Conservation (phyloP, 192 early-diverging fungal species). For the Paraglomus occultum region DNA sequence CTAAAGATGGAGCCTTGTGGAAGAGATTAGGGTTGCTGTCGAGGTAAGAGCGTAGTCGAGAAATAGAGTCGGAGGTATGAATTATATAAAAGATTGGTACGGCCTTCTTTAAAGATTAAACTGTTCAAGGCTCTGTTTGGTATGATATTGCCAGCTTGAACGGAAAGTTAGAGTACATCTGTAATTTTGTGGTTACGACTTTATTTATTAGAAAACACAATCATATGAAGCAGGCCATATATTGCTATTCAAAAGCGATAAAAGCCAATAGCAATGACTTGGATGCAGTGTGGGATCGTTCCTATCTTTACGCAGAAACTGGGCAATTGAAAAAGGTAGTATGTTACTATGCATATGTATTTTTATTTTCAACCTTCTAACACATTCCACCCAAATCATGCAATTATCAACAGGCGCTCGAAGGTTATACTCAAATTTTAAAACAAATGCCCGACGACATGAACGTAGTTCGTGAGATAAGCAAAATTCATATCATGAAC, state of each 20-base stretch:
- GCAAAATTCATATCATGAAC: constrained; percentile 52
- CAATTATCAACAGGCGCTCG: constrained; percentile 45
- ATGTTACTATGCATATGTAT: constrained; percentile 33
- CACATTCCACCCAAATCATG: not conserved
- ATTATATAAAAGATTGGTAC: not conserved
- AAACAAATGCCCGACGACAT: constrained; percentile 63
- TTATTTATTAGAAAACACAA: constrained; percentile 48
- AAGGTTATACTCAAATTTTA: constrained; percentile 58
- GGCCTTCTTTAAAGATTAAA: too few relatives aligned
- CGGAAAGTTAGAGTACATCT: constrained; percentile 1
- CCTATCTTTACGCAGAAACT: constrained; percentile 60
- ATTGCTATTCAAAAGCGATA: constrained; percentile 74
- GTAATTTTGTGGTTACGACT: not conserved
- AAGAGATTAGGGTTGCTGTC: constrained; percentile 75
- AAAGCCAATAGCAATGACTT: constrained; percentile 60
- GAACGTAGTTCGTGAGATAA: constrained; percentile 60
- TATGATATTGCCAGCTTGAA: not conserved
- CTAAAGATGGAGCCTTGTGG: constrained; percentile 75
- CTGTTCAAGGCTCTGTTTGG: not conserved
- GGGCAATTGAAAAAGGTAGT: constrained; percentile 51
- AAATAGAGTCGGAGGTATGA: not conserved
- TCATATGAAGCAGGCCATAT: constrained; percentile 75
- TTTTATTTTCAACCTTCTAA: constrained; percentile 11
- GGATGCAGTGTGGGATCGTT: constrained; percentile 67
- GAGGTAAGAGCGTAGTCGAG: constrained; percentile 42